Conservation (phyloP, 305 asterid genomes). For the Nicotiana rustica region DNA sequence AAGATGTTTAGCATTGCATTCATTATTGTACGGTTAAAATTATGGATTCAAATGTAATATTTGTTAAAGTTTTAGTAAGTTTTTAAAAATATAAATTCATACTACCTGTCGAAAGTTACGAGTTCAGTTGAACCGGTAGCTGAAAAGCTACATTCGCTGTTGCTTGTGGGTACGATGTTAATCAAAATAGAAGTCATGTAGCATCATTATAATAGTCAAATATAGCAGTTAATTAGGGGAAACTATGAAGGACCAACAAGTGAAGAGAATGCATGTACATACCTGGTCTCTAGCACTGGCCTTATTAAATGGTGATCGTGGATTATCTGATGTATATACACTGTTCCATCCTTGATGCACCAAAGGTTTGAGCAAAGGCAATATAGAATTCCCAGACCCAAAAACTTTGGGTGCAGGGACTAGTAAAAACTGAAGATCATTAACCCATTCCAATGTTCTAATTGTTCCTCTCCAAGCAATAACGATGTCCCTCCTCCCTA, state of each 20-base stretch:
- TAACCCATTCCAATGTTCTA: constrained; percentile 63
- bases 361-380: constrained; percentile 38
- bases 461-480: constrained; percentile 79
- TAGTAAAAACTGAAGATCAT: constrained; percentile 57
- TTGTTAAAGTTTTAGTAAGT: no score
- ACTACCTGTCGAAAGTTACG: no score
- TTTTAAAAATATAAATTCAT: no score
- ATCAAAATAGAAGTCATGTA: background rate
- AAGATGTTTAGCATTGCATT: no score
- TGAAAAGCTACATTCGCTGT: no score
- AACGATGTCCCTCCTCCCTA: constrained; percentile 74
- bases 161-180: background rate
- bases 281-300: constrained; percentile 77
- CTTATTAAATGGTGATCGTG: constrained; percentile 58
- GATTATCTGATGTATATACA: constrained; percentile 63
- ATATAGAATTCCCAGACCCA: constrained; percentile 36
- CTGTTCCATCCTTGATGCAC: constrained; percentile 78
- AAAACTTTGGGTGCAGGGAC: constrained; percentile 61
- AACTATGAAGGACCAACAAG: background rate
- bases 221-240: background rate
- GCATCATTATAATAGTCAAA: background rate
- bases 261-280: background rate
- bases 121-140: no score
- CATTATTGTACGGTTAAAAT: no score
- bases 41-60: no score